Evolutionary conservation across 1,284 basidiomycete species (phyloP).

Genomic region (Porodaedalea pini): DNA sequence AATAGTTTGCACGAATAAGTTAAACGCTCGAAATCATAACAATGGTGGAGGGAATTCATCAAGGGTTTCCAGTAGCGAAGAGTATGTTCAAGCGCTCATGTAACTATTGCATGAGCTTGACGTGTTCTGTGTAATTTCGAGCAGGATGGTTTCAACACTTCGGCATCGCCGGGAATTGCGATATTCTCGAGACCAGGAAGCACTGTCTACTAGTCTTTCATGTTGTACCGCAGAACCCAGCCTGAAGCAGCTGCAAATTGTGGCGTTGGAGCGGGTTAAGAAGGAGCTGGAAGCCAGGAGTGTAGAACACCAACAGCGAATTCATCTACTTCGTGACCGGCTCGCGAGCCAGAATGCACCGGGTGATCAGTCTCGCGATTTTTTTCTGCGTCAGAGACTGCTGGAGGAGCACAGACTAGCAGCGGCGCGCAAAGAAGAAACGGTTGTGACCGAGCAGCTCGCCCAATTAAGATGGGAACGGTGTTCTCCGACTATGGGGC

Average conservation of each 20-base stretch:
- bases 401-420: conserved; percentile 44
- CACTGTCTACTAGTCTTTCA: conserved; percentile 33
- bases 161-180: conserved; percentile 31
- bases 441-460: conserved; percentile 27
- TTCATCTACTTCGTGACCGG: conserved; percentile 37
- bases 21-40: too few relatives aligned
- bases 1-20: too few relatives aligned
- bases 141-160: neutral
- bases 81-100: too few relatives aligned
- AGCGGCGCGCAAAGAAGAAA: conserved; percentile 36
- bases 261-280: conserved; percentile 41
- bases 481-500: neutral
- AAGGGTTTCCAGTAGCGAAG: too few relatives aligned
- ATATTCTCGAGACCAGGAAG: conserved; percentile 39
- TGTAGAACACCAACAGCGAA: conserved; percentile 41
- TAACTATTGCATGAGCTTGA: too few relatives aligned
- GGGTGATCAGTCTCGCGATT: conserved; percentile 34
- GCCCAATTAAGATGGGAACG: neutral
- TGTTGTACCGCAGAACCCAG: conserved; percentile 31
- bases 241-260: conserved; percentile 44
- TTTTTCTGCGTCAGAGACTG: conserved; percentile 47
- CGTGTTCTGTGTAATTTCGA: too few relatives aligned
- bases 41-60: too few relatives aligned
- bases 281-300: conserved; percentile 41
- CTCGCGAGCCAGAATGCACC: conserved; percentile 35